Base-by-base conservation (phyloP, 805 yeast genomes). In the Nakazawaea ambrosiae region DNA sequence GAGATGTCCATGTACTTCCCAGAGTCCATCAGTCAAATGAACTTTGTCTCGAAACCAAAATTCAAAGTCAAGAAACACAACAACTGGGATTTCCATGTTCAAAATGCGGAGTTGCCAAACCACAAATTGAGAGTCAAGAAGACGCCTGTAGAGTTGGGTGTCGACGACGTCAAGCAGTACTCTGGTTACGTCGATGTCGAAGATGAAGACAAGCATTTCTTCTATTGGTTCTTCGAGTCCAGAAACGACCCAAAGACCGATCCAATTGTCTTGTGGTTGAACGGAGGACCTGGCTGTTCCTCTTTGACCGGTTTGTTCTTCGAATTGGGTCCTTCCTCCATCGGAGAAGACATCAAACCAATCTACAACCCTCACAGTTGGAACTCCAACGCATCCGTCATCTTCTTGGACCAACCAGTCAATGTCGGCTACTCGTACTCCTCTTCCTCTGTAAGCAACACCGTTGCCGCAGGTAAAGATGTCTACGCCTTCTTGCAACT, bases 231-330 rank as follows among this genome's bases (percentile, higher is more conserved):
- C 52, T 90, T 90, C 49, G 97, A 89, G 60, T 81, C 94, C 36
- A 77, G 96, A 64, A 80, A 80, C 51, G 87, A 86, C 57, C 97
- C 97, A 4, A 61, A 58, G 37, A 84, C 66, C 37, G 97, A 90
- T 59, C 97, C 97, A 2, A 70, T 88, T 17, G 71, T 90, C 39
- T 60, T 81, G 45, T 83, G 90, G 97, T 67, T 89, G 49, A 89
- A 89, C 55, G 97, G 97, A 46, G 96, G 97, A 4, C 97, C 97
- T 26, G 97, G 97, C 10, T 89, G 97, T 56, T 85, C 96, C 0
- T 85, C 96, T 1, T 63, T 87, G 54, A 85, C 94, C 24, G 97
- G 97, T 7, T 65, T 89, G 41, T 76, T 90, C 50, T 87, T 89
- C 53, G 97, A 90, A 58, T 70, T 88, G 53, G 97, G 97, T 19